Conservation (phyloP, 768 basidiomycete species). For the Chlorophyllum brunneum region DNA sequence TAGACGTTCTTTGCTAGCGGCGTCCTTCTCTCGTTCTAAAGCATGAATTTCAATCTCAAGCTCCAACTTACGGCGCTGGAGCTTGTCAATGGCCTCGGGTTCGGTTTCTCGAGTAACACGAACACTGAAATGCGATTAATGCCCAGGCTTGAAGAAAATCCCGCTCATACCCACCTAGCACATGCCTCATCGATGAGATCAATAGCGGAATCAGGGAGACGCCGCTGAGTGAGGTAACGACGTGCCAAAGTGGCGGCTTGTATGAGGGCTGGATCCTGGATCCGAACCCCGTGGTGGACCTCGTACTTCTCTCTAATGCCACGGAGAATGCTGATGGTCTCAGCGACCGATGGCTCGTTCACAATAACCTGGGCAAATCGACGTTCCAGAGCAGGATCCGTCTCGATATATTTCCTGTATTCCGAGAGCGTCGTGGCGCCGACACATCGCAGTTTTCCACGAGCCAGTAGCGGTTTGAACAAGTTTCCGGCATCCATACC, state of each 20-base stretch:
- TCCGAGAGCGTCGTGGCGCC: slow-evolving; percentile 92
- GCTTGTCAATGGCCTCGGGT: slow-evolving; percentile 89
- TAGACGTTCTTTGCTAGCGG: slow-evolving; percentile 82
- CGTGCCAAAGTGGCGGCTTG: slow-evolving; percentile 88
- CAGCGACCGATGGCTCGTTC: slow-evolving; percentile 85
- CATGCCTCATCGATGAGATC: slow-evolving; percentile 93
- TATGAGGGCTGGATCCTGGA: slow-evolving; percentile 85
- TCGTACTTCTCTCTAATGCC: slow-evolving; percentile 95
- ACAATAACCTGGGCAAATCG: slow-evolving; percentile 92
- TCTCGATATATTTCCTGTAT: slow-evolving; percentile 92
- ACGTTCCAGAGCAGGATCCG: slow-evolving; percentile 86
- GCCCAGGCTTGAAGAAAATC: background rate
- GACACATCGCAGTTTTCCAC: slow-evolving; percentile 72
- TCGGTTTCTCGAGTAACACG: slow-evolving; percentile 93
- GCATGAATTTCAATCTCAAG: slow-evolving; percentile 95
- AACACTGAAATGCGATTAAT: slow-evolving; percentile 41
- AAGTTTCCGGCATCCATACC: slow-evolving; percentile 94
- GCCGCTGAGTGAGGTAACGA: slow-evolving; percentile 82
- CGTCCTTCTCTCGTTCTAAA: slow-evolving; percentile 87
- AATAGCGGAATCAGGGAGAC: slow-evolving; percentile 83
- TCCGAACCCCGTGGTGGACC: slow-evolving; percentile 87
- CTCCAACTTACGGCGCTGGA: slow-evolving; percentile 85
- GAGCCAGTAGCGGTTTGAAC: slow-evolving; percentile 88
- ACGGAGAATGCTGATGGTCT: slow-evolving; percentile 90
- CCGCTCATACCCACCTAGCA: slow-evolving; percentile 53